Conservation (phyloP, 441 rosid genomes). For the Pelargonium australe region DNA sequence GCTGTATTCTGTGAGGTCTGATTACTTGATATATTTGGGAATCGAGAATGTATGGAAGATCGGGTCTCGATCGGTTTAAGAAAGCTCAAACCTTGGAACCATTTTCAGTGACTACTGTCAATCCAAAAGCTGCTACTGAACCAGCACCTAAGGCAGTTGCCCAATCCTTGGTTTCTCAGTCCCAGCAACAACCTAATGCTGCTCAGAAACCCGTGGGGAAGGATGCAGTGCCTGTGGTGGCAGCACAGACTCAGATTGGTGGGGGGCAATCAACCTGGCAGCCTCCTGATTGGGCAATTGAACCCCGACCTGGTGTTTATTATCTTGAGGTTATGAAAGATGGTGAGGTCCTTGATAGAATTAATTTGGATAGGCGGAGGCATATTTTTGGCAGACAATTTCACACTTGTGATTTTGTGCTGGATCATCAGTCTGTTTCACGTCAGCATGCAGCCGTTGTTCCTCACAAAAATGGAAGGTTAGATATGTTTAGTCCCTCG, state of each 20-base stretch:
- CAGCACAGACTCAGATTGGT: conserved; percentile 56
- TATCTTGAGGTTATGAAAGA: conserved; percentile 86
- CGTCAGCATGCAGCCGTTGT: conserved; percentile 96
- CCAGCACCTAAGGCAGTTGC: conserved; percentile 22
- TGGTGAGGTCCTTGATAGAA: conserved; percentile 71
- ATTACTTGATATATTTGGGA: conserved; percentile 12
- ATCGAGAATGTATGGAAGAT: conserved; percentile 73
- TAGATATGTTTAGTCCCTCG: conserved; percentile 17
- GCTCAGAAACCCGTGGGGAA: conserved; percentile 25
- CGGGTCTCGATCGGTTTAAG: conserved; percentile 84
- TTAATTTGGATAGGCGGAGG: conserved; percentile 64
- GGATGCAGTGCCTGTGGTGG: conserved; percentile 40
- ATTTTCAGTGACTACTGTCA: conserved; percentile 50
- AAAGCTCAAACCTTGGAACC: conserved; percentile 94
- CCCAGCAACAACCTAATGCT: conserved; percentile 28
- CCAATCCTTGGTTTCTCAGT: conserved; percentile 29
- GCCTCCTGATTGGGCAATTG: conserved; percentile 96
- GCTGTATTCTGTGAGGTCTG: conserved; percentile 2
- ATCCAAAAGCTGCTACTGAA: conserved; percentile 29
- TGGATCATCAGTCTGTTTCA: conserved; percentile 92
- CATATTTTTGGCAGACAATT: conserved; percentile 84
- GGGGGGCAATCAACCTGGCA: conserved; percentile 91
- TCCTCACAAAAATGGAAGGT: conserved; percentile 96
- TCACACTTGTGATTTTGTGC: conserved; percentile 82
- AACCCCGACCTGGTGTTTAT: conserved; percentile 77